Base-by-base conservation (phyloP, 192 early-diverging fungal genomes). In the Backusella psychrophila region DNA sequence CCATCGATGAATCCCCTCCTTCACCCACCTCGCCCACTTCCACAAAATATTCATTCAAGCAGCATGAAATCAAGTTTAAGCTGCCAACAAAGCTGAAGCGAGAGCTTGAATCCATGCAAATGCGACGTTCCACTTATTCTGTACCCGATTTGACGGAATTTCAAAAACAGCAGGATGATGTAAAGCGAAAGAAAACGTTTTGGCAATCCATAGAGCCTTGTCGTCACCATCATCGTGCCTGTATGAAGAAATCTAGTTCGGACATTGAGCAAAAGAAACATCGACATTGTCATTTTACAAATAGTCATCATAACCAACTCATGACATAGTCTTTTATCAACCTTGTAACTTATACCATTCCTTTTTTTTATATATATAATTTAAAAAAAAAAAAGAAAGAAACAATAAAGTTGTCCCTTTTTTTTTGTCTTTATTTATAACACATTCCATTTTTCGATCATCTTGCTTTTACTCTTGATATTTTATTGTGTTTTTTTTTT, bases 101-200 rank as follows among this genome's bases (percentile, higher is more conserved):
- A 35, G 77, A 78, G 14, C 41, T 78, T 35, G 36, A 42, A 46
- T 33, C 9, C 17, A 74, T 78, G 72, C 71, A 56, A 6, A 15
- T 56, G 14, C 19, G 46, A 6, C 19, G 59, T 46, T 49, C 77
- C 5, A 17, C 42, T 33, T 74, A 78, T 42, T 78, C 77, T 29
- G 65, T 78, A 15, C 77, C 77, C 34, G 63, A 75, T 66, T 11
- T 75, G 29, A 21, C 65, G 31, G 6, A 29, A n/a, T 49, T 66
- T 67, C 15, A 33, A 59, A 71, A 71, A 44, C 23, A 67, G 15
- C 15, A 33, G n/a, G 66, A 68, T 17, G 56, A 29, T 63, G 3
- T 21, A 1, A 29, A 29, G 8, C 23, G 56, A 11, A 63, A 63
- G 56, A 63, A 63, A 29, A 63, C 56, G 4, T 63, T 26, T 29